These are phyloP conservation scores for Tephrocybe sp. DNA, from an alignment of 768 basidiomycete genomes.

Conservation along the genomic window DNA sequence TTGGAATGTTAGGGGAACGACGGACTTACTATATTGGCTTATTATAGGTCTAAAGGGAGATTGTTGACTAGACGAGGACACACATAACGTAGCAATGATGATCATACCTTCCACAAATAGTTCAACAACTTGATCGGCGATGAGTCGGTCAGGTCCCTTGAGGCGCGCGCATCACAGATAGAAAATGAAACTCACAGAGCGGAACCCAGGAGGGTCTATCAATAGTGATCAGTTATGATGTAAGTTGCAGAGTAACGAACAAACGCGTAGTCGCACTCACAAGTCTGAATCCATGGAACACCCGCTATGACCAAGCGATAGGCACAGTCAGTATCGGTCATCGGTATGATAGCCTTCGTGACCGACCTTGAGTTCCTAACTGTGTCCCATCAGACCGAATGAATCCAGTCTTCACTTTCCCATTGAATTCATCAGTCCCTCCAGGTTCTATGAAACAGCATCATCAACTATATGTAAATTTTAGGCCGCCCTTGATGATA, in stretches of 20 bases:
- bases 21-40: slow-evolving; percentile 52
- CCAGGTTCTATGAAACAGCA: slow-evolving; percentile 43
- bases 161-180: background rate
- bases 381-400: slow-evolving; percentile 54
- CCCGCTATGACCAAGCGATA: slow-evolving; percentile 35
- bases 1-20: background rate
- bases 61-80: too few relatives aligned
- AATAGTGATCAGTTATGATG: background rate
- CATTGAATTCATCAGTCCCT: slow-evolving; percentile 55
- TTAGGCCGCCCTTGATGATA: background rate
- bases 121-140: slow-evolving; percentile 43
- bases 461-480: background rate
- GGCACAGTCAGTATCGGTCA: background rate
- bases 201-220: slow-evolving; percentile 63
- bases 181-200: slow-evolving; percentile 35
- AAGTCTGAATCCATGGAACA: slow-evolving; percentile 61
- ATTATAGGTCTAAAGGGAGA: slow-evolving; percentile 28
- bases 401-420: slow-evolving; percentile 50
- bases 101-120: slow-evolving; percentile 60
- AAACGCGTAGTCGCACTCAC: slow-evolving; percentile 29
- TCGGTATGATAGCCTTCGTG: background rate
- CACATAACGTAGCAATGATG: too few relatives aligned
- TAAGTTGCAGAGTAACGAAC: background rate
- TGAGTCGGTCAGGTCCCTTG: background rate
- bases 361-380: slow-evolving; percentile 54